Base-by-base conservation (phyloP, 2,329 filamentous ascomycete genomes). In the Colletotrichum sp. region DNA sequence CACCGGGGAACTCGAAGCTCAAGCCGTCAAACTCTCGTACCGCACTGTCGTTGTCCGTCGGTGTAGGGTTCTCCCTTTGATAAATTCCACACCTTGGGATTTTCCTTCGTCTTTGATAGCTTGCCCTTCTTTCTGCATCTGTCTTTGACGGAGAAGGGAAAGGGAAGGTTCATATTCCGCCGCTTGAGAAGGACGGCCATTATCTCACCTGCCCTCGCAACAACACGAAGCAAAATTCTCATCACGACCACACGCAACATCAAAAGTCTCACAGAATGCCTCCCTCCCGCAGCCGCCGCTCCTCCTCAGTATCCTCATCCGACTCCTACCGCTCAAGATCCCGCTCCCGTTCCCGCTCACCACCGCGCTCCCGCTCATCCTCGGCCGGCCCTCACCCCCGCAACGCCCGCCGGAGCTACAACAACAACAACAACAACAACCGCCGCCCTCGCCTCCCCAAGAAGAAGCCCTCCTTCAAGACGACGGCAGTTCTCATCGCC, bases 401-500 rank as follows among this genome's bases (percentile, higher is more conserved):
- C 63, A 69, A 72, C n/a, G 68, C 64, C 32, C 5, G 15, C 7
- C 66, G 52, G 7, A 36, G 59, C 15, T 12, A n/a, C 25, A 74
- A 36, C 77, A 71, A 27, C 34, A 71, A 25, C 34, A 71, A 25
- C 25, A 25, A 22, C 22, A 57, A 48, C 65, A 66, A 64, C 70
- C 57, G 44, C 61, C 28, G 12, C 27, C 63, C 61, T 7, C 36
- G 52, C 63, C 61, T 39, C 44, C 44, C 44, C n/a, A 52, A 52
- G 44, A 55, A 44, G 15, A 78, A 78, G 55, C 78, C 82, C 30
- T 27, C 64, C 71, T 78, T 84, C 75, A 83, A 84, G 74, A 81
- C 80, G 19, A 81, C 83, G 0, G 80, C 82, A 16, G 77, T 82
- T 13, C 78, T 85, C 28, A 76, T 85, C 34, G 83, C 83, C 12